Evolutionary conservation across 1,284 basidiomycete species (phyloP), one percentile per base, ranked within the genome.

Genomic region (Ustilago shanxiensis): DNA sequence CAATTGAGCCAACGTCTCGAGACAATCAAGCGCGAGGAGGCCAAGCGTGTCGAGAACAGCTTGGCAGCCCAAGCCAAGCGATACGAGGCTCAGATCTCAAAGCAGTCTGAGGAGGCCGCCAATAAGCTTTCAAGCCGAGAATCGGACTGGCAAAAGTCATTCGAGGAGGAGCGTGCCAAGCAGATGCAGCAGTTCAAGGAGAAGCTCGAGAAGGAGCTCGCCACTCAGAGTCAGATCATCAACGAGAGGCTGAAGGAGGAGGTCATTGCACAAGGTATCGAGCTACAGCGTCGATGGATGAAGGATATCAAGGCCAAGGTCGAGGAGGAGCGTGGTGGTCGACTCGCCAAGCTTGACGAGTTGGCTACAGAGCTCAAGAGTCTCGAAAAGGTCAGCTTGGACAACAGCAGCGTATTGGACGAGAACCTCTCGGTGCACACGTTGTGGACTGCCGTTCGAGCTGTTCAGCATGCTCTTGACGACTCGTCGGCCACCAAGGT

Each of bases 201-300:
- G 85, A 95, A 94, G 86, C 89, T 99, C 31, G 91, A 95, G 70
- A 88, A 89, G 31, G 96, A 99, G 87, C 89, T 99, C 52, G 90
- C 91, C 82, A 92, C 91, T 3, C 96, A 98, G 87, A 93, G 93
- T 58, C 92, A 95, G 83, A 90, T 97, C 79, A 97, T 99, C 87
- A 95, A 98, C 65, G 82, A 84, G 71, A 69, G 95, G 52, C 89
- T 99, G 73, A 93, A 93, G 86, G 94, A 97, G 86, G 95, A 97
- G 86, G 95, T 99, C 66, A 90, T 98, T 53, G 92, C 95, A 5
- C 95, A 98, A 86, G 96, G 95, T 24, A 95, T 99, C 80, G 96
- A 98, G 88, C 91, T 98, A 51, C 96, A 99, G 87, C 91, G 95
- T 58, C 90, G 94, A 73, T 99, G 96, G 95, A 93, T 98, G 66